A percentile compares a stretch with the other conserved stretches of the same genome.
Evolutionary conservation across 1,284 basidiomycete species (phyloP).

Genomic region (Sanghuangporus sanghuang): DNA sequence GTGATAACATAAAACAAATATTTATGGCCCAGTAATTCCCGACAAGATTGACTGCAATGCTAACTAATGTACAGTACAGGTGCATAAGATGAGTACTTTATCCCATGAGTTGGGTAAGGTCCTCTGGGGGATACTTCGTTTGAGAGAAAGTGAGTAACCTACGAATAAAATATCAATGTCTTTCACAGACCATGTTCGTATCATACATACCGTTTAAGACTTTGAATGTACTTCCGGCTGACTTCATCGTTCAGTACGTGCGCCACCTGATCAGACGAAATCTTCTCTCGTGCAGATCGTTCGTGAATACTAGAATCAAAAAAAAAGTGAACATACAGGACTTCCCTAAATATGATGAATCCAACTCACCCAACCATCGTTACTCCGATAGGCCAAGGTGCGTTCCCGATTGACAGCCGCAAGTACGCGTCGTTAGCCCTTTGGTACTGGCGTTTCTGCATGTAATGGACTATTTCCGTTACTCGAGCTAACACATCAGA

Average conservation of each 20-base stretch:
- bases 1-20: not conserved
- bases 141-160: slow-evolving; percentile 92
- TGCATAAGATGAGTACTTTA: slow-evolving; percentile 31
- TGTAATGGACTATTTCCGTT: slow-evolving; percentile 93
- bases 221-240: slow-evolving; percentile 98
- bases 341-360: not conserved
- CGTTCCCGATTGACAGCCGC: slow-evolving; percentile 94
- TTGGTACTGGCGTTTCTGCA: slow-evolving; percentile 94
- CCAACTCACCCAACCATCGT: slow-evolving; percentile 90
- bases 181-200: not conserved
- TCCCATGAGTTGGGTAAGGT: slow-evolving; percentile 89
- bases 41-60: not conserved
- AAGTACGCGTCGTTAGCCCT: slow-evolving; percentile 96
- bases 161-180: slow-evolving; percentile 14
- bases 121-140: slow-evolving; percentile 88
- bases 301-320: slow-evolving; percentile 79
- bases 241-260: slow-evolving; percentile 99
- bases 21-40: not conserved
- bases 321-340: not conserved
- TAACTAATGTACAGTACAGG: not conserved
- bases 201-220: slow-evolving; percentile 76
- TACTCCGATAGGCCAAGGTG: slow-evolving; percentile 99
- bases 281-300: slow-evolving; percentile 95
- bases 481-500: slow-evolving; percentile 85
- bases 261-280: slow-evolving; percentile 93